Percentiles rank a stretch among this genome's conserved stretches.
Evolutionary conservation across 257 asterid genomes (phyloP).

Genomic region (Solanum megistacrolobum): DNA sequence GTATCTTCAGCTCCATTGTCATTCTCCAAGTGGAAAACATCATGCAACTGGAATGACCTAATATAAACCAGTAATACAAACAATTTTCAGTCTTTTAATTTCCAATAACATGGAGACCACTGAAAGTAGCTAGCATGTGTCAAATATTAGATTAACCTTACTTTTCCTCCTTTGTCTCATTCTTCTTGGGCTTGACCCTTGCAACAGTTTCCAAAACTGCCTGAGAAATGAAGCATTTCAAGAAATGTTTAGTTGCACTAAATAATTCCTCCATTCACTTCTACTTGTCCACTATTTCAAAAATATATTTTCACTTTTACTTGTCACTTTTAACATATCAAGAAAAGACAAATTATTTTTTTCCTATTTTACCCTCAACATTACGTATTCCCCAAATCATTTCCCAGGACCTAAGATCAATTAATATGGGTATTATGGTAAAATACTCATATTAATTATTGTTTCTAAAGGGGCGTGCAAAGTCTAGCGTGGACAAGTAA

Average conservation of each 20-base stretch:
- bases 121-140: neutral
- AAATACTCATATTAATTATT: neutral
- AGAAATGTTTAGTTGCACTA: neutral
- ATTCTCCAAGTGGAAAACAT: conserved; percentile 57
- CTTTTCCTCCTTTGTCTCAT: conserved; percentile 75
- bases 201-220: conserved; percentile 89
- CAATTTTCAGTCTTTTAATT: neutral
- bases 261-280: neutral
- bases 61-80: conserved; percentile 13
- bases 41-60: conserved; percentile 68
- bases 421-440: neutral
- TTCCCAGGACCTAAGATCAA: neutral
- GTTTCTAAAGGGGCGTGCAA: neutral
- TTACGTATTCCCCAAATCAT: neutral
- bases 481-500: neutral
- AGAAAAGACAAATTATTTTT: neutral
- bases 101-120: neutral
- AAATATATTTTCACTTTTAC: neutral
- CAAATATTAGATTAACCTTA: conserved; percentile 19
- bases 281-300: neutral
- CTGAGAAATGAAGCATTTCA: conserved; percentile 32
- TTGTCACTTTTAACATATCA: neutral
- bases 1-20: conserved; percentile 67
- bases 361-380: neutral
- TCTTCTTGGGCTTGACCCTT: conserved; percentile 75